These are phyloP conservation scores for Annona cherimola DNA, from an alignment of 164 flowering plant genomes.

Conservation along the genomic window DNA sequence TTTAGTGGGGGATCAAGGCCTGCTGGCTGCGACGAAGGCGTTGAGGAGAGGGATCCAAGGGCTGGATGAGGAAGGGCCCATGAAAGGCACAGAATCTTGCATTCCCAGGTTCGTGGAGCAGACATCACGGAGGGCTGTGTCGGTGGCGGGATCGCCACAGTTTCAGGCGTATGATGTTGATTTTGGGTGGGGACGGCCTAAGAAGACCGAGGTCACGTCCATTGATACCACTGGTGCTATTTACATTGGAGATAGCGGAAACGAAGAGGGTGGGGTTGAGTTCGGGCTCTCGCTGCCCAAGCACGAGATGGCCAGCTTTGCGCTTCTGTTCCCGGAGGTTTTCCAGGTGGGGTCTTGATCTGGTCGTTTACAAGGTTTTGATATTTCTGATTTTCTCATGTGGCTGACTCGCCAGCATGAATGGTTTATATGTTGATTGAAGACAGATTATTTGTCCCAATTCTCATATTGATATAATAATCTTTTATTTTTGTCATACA, in stretches of 20 bases:
- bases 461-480: too few species aligned
- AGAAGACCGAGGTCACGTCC: conserved; percentile 29
- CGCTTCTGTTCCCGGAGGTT: conserved; percentile 17
- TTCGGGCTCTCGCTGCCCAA: conserved; percentile 18
- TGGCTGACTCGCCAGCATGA: too few species aligned
- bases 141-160: conserved; percentile 40
- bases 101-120: background rate
- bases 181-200: conserved; percentile 63
- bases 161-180: conserved; percentile 37
- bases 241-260: conserved; percentile 26
- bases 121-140: background rate
- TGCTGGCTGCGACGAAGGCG: conserved; percentile 19
- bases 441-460: too few species aligned
- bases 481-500: too few species aligned
- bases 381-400: too few species aligned
- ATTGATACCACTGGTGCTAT: conserved; percentile 23
- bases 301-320: conserved; percentile 25
- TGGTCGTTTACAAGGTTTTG: background rate
- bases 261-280: conserved; percentile 37
- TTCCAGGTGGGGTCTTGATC: background rate
- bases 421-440: too few species aligned
- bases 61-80: conserved; percentile 7
- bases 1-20: conserved; percentile 27
- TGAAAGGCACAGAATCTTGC: conserved; percentile 19
- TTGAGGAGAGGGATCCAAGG: conserved; percentile 18